Base-by-base conservation (phyloP, 2,329 filamentous ascomycete genomes). In the Diaporthe humulicola region DNA sequence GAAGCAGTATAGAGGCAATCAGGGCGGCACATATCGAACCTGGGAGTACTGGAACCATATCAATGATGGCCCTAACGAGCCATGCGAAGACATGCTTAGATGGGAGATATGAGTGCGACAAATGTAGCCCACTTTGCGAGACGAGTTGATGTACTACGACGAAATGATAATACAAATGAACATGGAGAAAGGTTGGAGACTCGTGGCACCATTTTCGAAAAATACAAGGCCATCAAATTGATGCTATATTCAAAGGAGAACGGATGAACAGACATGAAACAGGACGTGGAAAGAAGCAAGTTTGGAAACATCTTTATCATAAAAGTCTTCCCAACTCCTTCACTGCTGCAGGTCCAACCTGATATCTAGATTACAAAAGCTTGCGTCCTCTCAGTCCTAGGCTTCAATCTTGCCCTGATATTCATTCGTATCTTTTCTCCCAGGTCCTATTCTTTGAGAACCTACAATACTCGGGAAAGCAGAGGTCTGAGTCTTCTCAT, bases 1-100 rank as follows among this genome's bases (percentile, higher is more conserved):
- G 30, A 72, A 72, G 28, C 36, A 67, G 12, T 30, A 30, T 4
- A 64, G 69, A 22, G 58, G 70, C 0, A 67, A 72, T 10, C 57
- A 64, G 10, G 50, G 33, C 3, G 38, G 28, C n/a, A 22, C n/a
- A 3, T 25, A 28, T 4, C 52, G 50, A 19, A 61, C 52, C 0
- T 74, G 69, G 69, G 57, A 48, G 10, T 72, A 58, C 14, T 74
- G 57, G 69, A 48, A 60, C 17, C 57, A 72, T 30, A 58, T 72
- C 6, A 45, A 74, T 10, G 38, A 66, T 4, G 42, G 48, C 2
- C 54, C 74, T 12, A 61, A 75, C 36, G 42, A 58, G 40, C 28
- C 48, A 9, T 73, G 70, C 40, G 57, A 45, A 19, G 42, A 75
- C 25, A 75, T 73, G 70, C 30, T 69, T 1, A 57, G 57, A 36